Evolutionary conservation across 2,329 filamentous ascomycete species (phyloP).

Genomic region (Aureobasidium uvarum): DNA sequence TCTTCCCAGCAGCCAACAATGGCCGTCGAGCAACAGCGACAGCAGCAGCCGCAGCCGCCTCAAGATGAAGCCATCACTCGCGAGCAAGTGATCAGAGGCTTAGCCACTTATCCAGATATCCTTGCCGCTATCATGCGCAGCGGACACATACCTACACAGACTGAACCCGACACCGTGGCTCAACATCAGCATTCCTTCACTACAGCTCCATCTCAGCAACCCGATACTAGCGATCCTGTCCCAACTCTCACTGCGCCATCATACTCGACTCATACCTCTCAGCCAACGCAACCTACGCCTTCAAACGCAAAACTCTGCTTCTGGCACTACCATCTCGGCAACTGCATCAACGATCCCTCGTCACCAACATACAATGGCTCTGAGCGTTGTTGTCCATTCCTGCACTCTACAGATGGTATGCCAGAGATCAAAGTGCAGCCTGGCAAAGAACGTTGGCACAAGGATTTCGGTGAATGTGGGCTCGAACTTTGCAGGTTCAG

Average conservation of each 20-base stretch:
- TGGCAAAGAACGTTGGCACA: neutral
- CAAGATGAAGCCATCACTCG: neutral
- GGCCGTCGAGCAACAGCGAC: too few species aligned
- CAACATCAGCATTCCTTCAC: neutral
- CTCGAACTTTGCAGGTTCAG: neutral
- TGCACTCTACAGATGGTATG: neutral
- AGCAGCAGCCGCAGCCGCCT: neutral
- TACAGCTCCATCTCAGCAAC: neutral
- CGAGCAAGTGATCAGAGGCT: neutral
- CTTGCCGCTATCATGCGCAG: neutral
- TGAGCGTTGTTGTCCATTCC: neutral
- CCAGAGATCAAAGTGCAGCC: neutral
- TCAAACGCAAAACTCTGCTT: neutral
- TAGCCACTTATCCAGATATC: neutral
- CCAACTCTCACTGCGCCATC: neutral
- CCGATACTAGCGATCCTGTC: neutral
- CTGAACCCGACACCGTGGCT: neutral
- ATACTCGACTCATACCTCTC: too few species aligned
- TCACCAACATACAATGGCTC: neutral
- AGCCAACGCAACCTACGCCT: too few species aligned
- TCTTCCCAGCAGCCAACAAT: neutral
- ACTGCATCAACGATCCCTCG: neutral
- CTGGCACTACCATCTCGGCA: neutral
- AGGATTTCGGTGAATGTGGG: neutral
- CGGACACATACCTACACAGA: neutral